A percentile compares a stretch with the other conserved stretches of the same genome.
These are phyloP conservation scores for Telopea speciosissima DNA, from an alignment of 177 flowering plant species.

Conservation along the genomic window DNA sequence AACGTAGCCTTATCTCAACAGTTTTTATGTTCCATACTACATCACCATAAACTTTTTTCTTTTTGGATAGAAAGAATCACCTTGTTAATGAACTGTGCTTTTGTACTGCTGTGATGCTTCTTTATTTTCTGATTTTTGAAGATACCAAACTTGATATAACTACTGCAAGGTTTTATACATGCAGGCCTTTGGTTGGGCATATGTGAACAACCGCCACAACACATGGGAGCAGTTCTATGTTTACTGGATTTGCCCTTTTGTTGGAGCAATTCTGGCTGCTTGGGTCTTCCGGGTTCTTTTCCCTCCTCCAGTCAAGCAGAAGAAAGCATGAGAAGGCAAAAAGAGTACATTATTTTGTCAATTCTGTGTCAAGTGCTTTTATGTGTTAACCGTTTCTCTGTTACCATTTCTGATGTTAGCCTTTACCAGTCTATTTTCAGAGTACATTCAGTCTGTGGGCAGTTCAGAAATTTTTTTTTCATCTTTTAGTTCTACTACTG, in stretches of 20 bases:
- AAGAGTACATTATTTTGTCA: background rate
- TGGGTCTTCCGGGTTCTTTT: conserved; percentile 29
- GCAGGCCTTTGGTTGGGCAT: conserved; percentile 47
- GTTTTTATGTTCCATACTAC: too few relatives aligned
- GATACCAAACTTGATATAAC: background rate
- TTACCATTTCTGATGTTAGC: too few relatives aligned
- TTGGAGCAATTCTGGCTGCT: conserved; percentile 34
- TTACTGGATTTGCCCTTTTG: conserved; percentile 40
- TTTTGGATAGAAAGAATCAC: too few relatives aligned
- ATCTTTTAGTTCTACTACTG: too few relatives aligned
- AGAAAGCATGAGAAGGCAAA: conserved; percentile 21
- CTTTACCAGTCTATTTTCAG: background rate
- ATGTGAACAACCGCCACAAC: conserved; percentile 28
- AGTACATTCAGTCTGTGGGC: background rate
- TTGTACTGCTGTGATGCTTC: background rate
- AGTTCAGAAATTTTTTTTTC: too few relatives aligned
- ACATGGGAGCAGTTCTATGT: conserved; percentile 44
- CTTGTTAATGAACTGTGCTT: background rate
- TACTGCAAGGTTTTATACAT: background rate
- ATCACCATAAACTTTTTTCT: too few relatives aligned
- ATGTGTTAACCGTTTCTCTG: background rate
- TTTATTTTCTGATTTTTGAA: background rate
- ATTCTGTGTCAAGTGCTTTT: background rate
- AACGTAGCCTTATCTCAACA: too few relatives aligned
- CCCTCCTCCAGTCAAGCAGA: conserved; percentile 27